Percentiles rank a stretch among this genome's conserved stretches.
These are phyloP conservation scores for Taphrina sp. DNA, from an alignment of 1,139 yeast species.

Conservation along the genomic window DNA sequence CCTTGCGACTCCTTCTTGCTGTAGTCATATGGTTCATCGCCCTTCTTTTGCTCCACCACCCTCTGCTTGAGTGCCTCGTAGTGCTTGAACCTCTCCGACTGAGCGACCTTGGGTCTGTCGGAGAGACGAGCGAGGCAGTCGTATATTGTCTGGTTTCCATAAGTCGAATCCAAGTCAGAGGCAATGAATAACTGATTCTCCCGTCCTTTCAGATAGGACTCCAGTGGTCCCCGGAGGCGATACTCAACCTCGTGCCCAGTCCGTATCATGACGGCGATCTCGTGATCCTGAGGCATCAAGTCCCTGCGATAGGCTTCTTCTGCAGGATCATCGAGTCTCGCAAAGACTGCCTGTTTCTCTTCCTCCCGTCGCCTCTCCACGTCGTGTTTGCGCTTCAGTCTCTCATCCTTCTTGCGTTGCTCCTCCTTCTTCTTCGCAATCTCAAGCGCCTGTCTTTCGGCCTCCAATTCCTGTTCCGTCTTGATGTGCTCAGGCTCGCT, in stretches of 20 bases:
- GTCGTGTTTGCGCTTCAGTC: background rate
- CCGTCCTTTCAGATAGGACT: too few relatives aligned
- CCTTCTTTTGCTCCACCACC: slow-evolving; percentile 6
- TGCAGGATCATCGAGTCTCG: slow-evolving; percentile 1
- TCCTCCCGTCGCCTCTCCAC: background rate
- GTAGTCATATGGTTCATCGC: background rate
- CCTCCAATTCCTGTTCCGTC: too few relatives aligned
- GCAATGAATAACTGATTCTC: too few relatives aligned
- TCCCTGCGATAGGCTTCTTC: too few relatives aligned
- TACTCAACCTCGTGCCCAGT: slow-evolving; percentile 20
- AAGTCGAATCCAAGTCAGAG: slow-evolving; percentile 5
- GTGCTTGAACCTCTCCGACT: slow-evolving; percentile 6
- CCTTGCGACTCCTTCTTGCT: slow-evolving; percentile 6
- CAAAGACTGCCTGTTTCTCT: slow-evolving; percentile 1
- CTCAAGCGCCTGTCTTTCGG: too few relatives aligned
- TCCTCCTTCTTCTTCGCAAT: slow-evolving; percentile 21
- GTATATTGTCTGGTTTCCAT: slow-evolving; percentile 5
- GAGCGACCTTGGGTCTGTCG: slow-evolving; percentile 18
- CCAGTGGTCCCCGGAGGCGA: slow-evolving; percentile 14
- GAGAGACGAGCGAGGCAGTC: too few relatives aligned
- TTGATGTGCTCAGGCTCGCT: too few relatives aligned
- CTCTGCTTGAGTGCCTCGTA: slow-evolving; percentile 8
- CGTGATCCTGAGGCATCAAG: slow-evolving; percentile 6
- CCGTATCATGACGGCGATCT: slow-evolving; percentile 22
- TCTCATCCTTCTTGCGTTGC: background rate